Conservation (phyloP, 2,329 filamentous ascomycete genomes). For the Colletotrichum sp. region DNA sequence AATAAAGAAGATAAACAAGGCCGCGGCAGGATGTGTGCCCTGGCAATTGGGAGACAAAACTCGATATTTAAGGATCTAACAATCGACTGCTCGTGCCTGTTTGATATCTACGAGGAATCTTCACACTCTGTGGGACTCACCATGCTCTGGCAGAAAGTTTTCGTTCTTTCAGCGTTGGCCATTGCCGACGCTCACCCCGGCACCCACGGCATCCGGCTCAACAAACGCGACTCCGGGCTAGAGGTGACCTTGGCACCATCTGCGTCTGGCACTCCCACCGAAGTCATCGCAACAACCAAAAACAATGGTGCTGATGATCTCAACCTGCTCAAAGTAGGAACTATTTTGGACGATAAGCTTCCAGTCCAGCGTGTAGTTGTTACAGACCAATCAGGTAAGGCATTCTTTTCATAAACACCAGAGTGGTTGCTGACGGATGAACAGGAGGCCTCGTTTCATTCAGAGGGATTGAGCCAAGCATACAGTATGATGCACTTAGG, state of each 20-base stretch:
- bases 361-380: not conserved
- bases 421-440: not conserved
- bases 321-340: slow-evolving; percentile 26
- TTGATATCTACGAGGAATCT: not conserved
- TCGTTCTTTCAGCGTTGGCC: not conserved
- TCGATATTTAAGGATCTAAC: not conserved
- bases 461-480: slow-evolving; percentile 23
- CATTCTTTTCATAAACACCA: not conserved
- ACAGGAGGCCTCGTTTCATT: slow-evolving; percentile 11
- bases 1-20: not conserved
- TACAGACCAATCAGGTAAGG: not conserved
- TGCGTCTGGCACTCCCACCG: not conserved
- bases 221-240: not conserved
- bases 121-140: not conserved
- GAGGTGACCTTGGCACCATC: not conserved
- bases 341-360: slow-evolving; percentile 22
- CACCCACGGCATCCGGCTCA: not conserved
- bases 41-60: not conserved
- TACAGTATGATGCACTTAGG: slow-evolving; percentile 23
- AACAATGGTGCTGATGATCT: slow-evolving; percentile 24
- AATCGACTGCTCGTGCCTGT: not conserved
- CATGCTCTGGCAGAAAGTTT: not conserved
- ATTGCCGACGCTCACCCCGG: not conserved
- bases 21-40: not conserved
- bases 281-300: slow-evolving; percentile 19